A percentile compares a stretch with the other conserved stretches of the same genome.
Evolutionary conservation across 1,284 basidiomycete genomes (phyloP).

Genomic region (Puccinia novopanici): DNA sequence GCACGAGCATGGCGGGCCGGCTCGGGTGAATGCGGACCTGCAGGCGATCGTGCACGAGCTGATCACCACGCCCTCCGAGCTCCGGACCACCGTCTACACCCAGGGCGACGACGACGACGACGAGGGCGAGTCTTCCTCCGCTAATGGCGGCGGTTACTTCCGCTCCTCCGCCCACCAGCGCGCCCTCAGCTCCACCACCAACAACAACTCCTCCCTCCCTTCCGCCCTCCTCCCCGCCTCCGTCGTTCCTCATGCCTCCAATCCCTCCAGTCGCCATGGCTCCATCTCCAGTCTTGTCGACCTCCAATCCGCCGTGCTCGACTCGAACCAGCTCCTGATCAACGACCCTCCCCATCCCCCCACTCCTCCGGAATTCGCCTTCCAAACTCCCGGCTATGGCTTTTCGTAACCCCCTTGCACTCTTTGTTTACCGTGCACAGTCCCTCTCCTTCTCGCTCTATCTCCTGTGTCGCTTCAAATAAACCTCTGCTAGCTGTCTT

Average conservation of each 20-base stretch:
- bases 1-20: not conserved
- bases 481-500: too few relatives aligned
- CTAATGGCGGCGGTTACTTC: not conserved
- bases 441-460: not conserved
- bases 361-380: slow-evolving; percentile 21
- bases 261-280: not conserved
- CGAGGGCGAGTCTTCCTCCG: not conserved
- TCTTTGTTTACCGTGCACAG: not conserved
- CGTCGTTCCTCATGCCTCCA: too few relatives aligned
- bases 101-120: slow-evolving; percentile 8
- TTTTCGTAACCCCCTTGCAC: slow-evolving; percentile 19
- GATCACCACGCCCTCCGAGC: slow-evolving; percentile 8
- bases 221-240: too few relatives aligned
- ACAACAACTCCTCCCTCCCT: not conserved
- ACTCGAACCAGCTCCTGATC: not conserved
- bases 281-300: not conserved
- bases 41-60: slow-evolving; percentile 18
- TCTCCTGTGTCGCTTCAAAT: too few relatives aligned
- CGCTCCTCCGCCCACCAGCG: not conserved
- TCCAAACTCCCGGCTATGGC: slow-evolving; percentile 40
- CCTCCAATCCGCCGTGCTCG: not conserved
- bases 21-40: slow-evolving; percentile 15
- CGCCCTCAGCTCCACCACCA: not conserved
- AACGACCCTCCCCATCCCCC: not conserved
- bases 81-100: not conserved